These are phyloP conservation scores for Setomelanomma holmii DNA, from an alignment of 2,329 filamentous ascomycete genomes.

Conservation along the genomic window DNA sequence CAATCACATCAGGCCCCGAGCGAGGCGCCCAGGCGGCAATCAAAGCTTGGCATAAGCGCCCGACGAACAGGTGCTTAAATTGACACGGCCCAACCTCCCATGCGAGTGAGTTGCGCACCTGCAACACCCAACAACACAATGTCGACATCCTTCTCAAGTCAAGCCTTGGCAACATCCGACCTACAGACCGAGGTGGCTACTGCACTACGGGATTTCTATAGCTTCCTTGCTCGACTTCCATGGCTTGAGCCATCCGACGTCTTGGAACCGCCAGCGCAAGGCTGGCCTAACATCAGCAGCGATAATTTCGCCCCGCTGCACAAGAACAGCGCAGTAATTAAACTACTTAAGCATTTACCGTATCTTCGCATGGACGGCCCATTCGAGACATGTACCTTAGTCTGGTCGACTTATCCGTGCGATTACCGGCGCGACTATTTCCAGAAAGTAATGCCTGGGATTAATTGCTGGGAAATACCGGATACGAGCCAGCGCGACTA, in stretches of 20 bases:
- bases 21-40: too few relatives aligned
- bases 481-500: neutral
- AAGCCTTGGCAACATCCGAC: neutral
- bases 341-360: neutral
- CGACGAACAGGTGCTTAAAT: too few relatives aligned
- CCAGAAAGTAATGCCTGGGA: neutral
- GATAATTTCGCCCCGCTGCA: neutral
- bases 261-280: neutral
- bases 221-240: neutral
- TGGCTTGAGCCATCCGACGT: neutral
- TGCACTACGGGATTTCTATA: neutral
- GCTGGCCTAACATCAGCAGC: neutral
- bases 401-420: neutral
- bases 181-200: neutral
- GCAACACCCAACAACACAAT: neutral
- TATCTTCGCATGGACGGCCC: neutral
- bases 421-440: constrained; percentile 1
- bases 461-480: neutral
- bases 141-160: neutral
- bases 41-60: too few relatives aligned
- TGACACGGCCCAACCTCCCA: too few relatives aligned
- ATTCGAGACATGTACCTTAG: neutral
- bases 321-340: neutral
- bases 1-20: too few relatives aligned
- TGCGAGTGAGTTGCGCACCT: too few relatives aligned